Conservation (phyloP, 2,329 filamentous ascomycete species). For the Microdochium nivale region DNA sequence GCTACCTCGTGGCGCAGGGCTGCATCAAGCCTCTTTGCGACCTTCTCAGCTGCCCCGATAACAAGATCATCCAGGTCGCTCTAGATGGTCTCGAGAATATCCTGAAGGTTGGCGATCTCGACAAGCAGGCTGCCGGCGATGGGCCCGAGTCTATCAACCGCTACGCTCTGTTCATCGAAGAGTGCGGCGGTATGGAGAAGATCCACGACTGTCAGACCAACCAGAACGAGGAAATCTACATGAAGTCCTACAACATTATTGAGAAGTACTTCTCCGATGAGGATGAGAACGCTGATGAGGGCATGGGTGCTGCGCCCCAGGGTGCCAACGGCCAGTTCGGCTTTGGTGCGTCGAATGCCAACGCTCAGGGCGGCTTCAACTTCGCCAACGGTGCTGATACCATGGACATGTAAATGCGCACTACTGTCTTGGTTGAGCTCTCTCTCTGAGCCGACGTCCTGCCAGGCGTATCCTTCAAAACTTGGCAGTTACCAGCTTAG, state of each 20-base stretch:
- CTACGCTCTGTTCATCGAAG: conserved; percentile 96
- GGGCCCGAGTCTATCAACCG: conserved; percentile 79
- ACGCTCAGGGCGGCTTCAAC: conserved; percentile 81
- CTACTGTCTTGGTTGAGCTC: neutral
- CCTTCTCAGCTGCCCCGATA: conserved; percentile 89
- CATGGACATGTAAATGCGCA: conserved; percentile 51
- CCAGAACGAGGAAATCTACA: conserved; percentile 99
- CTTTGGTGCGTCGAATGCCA: conserved; percentile 58
- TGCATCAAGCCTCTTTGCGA: conserved; percentile 98
- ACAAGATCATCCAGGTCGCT: conserved; percentile 99
- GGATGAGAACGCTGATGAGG: conserved; percentile 83
- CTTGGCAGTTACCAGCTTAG: conserved; percentile 1
- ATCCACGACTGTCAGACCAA: conserved; percentile 99
- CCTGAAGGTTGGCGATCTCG: conserved; percentile 96
- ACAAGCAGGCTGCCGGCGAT: conserved; percentile 80
- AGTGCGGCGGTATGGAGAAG: conserved; percentile 99
- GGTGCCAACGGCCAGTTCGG: conserved; percentile 68
- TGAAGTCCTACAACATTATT: conserved; percentile 99
- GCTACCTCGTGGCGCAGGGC: conserved; percentile 85
- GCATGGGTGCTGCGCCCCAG: conserved; percentile 61
- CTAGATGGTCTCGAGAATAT: conserved; percentile 98
- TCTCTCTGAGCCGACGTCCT: conserved; percentile 7
- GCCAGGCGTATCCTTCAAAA: neutral
- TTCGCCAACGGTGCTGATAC: conserved; percentile 68
- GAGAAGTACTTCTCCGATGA: conserved; percentile 99